These are phyloP conservation scores for Paracamarosporium sp. DNA, from an alignment of 2,329 filamentous ascomycete genomes.

Conservation along the genomic window DNA sequence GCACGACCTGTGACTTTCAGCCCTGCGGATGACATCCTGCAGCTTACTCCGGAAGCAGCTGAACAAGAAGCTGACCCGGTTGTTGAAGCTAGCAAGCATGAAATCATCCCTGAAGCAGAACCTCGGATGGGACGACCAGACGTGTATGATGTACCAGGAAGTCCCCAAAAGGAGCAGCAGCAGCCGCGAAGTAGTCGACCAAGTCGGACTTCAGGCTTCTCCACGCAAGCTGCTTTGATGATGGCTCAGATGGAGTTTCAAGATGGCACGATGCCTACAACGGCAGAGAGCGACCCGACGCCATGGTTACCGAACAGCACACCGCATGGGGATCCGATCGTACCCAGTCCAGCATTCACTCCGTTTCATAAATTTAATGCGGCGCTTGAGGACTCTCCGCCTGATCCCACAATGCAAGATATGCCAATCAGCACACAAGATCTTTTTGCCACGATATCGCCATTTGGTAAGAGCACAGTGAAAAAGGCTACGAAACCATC, in stretches of 20 bases:
- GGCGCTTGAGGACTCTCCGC: slow-evolving; percentile 19
- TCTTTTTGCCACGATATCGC: slow-evolving; percentile 49
- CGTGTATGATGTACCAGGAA: slow-evolving; percentile 13
- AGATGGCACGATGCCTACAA: slow-evolving; percentile 30
- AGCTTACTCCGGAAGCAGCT: not conserved
- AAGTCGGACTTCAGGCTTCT: slow-evolving; percentile 34
- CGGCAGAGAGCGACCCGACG: slow-evolving; percentile 19
- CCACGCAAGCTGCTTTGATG: slow-evolving; percentile 46
- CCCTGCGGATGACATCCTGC: slow-evolving; percentile 22
- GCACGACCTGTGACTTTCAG: slow-evolving; percentile 31
- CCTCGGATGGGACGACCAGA: slow-evolving; percentile 7
- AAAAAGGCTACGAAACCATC: slow-evolving; percentile 35
- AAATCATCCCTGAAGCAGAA: not conserved
- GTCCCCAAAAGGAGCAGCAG: slow-evolving; percentile 1
- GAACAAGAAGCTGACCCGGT: not conserved
- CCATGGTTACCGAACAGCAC: slow-evolving; percentile 27
- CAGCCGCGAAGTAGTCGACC: slow-evolving; percentile 9
- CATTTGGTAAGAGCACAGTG: slow-evolving; percentile 50
- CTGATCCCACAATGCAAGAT: slow-evolving; percentile 18
- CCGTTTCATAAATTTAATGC: slow-evolving; percentile 37
- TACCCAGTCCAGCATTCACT: slow-evolving; percentile 33
- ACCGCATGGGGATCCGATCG: slow-evolving; percentile 15
- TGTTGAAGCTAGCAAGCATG: not conserved
- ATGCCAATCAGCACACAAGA: slow-evolving; percentile 52
- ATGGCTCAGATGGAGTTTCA: slow-evolving; percentile 42